phyloP scores from a whole-genome alignment of 257 asterid species.

The Paraleonurus japonicus region DNA sequence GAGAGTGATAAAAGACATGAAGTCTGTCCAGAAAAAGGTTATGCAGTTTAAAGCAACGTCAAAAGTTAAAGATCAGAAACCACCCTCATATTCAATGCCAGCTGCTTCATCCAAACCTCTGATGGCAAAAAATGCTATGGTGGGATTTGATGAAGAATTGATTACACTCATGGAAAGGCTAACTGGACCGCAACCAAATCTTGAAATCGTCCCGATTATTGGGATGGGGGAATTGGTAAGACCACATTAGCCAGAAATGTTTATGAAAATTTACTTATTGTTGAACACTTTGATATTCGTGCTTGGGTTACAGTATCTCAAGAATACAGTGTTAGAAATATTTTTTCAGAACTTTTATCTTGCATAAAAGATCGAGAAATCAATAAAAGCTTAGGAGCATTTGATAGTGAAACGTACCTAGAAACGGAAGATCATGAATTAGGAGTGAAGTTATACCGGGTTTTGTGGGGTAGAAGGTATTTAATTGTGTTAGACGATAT shows the following conservation, averaged over 20 bases:
- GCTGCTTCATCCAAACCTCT: neutral
- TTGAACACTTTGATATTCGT: neutral
- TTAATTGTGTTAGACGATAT: neutral
- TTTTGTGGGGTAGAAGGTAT: neutral
- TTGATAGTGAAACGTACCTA: neutral
- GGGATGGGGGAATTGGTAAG: neutral
- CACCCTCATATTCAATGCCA: neutral
- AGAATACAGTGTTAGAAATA: neutral
- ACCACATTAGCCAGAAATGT: neutral
- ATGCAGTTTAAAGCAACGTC: neutral
- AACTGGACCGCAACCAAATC: neutral
- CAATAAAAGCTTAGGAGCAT: neutral
- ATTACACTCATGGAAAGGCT: neutral
- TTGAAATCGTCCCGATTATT: neutral
- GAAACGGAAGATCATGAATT: neutral
- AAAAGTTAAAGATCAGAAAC: neutral
- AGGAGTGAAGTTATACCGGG: neutral
- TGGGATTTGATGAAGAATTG: neutral
- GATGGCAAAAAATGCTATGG: neutral
- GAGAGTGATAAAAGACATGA: neutral
- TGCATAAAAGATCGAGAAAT: neutral
- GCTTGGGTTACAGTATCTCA: neutral
- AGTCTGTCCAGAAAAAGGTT: neutral
- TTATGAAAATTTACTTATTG: neutral
- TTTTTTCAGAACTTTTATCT: neutral